These are phyloP conservation scores for Lathyrus tuberosus DNA, from an alignment of 306 rosid species.

Conservation along the genomic window DNA sequence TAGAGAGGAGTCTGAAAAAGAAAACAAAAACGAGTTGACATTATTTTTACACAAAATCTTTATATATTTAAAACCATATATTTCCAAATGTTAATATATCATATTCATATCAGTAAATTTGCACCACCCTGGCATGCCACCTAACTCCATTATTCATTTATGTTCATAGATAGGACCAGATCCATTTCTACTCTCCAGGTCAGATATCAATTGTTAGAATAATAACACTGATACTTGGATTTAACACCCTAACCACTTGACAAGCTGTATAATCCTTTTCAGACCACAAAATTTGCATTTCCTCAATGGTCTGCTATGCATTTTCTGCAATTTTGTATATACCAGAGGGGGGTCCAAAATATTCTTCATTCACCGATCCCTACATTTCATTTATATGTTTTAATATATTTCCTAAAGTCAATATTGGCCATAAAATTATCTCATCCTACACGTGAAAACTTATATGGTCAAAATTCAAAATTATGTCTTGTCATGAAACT, in stretches of 20 bases:
- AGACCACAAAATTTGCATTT: constrained; percentile 21
- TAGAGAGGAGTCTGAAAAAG: no score
- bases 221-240: neutral
- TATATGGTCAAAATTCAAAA: neutral
- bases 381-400: neutral
- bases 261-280: constrained; percentile 24
- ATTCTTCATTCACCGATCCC: constrained; percentile 11
- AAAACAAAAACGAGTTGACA: no score
- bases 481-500: neutral
- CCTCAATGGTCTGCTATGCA: neutral
- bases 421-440: neutral
- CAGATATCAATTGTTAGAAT: neutral
- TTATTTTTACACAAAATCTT: no score
- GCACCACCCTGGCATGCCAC: no score
- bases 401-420: neutral
- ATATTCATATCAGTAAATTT: no score
- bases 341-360: constrained; percentile 20
- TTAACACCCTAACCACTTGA: constrained; percentile 35
- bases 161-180: no score
- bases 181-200: no score
- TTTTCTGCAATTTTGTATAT: neutral
- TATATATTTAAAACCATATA: no score
- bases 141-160: no score
- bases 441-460: constrained; percentile 9
- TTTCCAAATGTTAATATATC: no score